phyloP scores from a whole-genome alignment of 2,329 filamentous ascomycete species.

The Phialophora macrospora region DNA sequence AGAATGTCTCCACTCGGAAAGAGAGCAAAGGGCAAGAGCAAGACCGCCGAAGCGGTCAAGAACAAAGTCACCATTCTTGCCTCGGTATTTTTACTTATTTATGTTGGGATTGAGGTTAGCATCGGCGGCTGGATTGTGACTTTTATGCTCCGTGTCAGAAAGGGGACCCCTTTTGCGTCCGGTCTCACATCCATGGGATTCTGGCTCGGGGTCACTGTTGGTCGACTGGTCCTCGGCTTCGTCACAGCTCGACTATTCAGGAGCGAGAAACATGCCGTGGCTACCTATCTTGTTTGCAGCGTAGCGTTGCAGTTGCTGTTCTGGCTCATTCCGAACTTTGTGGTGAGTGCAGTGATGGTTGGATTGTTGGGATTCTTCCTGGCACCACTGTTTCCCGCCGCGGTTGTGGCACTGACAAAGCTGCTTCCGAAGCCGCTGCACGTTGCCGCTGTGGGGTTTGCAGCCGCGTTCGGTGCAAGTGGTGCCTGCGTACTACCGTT shows the following conservation, averaged over 20 bases:
- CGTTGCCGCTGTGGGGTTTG: constrained; percentile 42
- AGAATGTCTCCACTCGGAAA: constrained; percentile 69
- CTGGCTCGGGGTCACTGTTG: constrained; percentile 78
- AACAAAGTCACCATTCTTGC: constrained; percentile 68
- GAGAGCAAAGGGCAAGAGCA: constrained; percentile 70
- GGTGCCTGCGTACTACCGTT: constrained; percentile 59
- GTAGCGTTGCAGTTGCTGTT: constrained; percentile 72
- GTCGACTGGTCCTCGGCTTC: constrained; percentile 72
- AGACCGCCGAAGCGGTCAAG: constrained; percentile 41
- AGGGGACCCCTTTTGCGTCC: constrained; percentile 70
- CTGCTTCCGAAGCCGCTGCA: constrained; percentile 35
- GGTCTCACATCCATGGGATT: constrained; percentile 74
- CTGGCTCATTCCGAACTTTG: constrained; percentile 76
- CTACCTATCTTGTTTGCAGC: constrained; percentile 64
- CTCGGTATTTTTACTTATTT: constrained; percentile 74
- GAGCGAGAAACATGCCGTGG: constrained; percentile 67
- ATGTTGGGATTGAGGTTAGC: constrained; percentile 74
- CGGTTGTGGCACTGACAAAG: constrained; percentile 34
- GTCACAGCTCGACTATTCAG: constrained; percentile 71
- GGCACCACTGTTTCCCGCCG: constrained; percentile 72
- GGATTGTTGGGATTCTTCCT: constrained; percentile 75
- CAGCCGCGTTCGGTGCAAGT: constrained; percentile 74
- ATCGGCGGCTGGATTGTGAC: constrained; percentile 77
- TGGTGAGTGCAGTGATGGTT: constrained; percentile 72
- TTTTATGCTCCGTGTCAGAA: constrained; percentile 78